Conservation (phyloP, 2,329 filamentous ascomycete species). For the Xylariales sp. region DNA sequence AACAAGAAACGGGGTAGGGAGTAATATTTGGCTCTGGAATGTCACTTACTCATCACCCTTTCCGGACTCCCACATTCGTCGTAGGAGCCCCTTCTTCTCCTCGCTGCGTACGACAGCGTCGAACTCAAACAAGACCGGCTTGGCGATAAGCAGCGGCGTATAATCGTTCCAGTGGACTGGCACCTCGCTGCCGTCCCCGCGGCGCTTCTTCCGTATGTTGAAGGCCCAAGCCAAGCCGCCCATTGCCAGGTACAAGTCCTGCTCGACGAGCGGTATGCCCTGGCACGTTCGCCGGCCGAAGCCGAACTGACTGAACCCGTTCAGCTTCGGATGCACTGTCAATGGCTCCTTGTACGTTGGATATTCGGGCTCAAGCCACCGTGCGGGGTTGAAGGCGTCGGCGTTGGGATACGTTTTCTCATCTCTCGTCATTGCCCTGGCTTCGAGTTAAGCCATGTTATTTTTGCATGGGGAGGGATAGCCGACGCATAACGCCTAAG, state of each 20-base stretch:
- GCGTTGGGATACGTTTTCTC: conserved; percentile 54
- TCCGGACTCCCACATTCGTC: conserved; percentile 52
- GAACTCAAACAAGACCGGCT: conserved; percentile 55
- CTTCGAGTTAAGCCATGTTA: conserved; percentile 24
- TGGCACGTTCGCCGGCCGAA: conserved; percentile 64
- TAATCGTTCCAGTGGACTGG: conserved; percentile 59
- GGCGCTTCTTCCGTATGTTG: conserved; percentile 48
- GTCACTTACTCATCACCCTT: conserved; percentile 48
- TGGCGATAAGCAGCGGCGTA: conserved; percentile 58
- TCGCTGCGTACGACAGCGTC: conserved; percentile 50
- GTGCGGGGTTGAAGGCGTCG: conserved; percentile 55
- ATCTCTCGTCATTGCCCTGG: conserved; percentile 60
- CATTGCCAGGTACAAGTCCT: conserved; percentile 55
- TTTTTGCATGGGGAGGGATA: background rate
- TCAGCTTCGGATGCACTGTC: conserved; percentile 53
- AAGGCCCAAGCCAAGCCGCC: conserved; percentile 55
- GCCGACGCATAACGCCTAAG: background rate
- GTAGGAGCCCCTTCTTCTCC: conserved; percentile 44
- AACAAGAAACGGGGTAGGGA: no score
- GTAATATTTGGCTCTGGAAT: background rate
- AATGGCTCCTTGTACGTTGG: conserved; percentile 56
- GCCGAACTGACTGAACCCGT: conserved; percentile 61
- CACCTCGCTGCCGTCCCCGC: conserved; percentile 46
- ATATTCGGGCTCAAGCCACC: conserved; percentile 53
- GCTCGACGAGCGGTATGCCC: conserved; percentile 56